phyloP scores from a whole-genome alignment of 768 basidiomycete species.

The Rhizopogon rudus region DNA sequence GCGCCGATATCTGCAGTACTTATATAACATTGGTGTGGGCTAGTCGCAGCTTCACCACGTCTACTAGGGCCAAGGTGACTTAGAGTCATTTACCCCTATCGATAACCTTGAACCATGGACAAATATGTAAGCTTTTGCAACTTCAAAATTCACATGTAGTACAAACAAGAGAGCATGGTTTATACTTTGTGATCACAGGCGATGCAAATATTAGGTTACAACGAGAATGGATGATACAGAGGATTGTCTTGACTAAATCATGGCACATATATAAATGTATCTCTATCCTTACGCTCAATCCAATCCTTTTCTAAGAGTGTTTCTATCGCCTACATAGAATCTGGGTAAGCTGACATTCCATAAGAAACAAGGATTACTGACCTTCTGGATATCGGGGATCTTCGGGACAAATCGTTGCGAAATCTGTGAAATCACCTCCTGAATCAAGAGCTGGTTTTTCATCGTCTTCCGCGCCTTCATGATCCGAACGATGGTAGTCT shows the following conservation, averaged over 20 bases:
- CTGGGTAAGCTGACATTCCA: slow-evolving; percentile 3
- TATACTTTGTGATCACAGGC: no score
- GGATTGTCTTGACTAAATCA: slow-evolving; percentile 9
- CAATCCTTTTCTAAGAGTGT: slow-evolving; percentile 95
- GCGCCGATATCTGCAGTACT: no score
- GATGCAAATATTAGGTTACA: no score
- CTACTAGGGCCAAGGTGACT: no score
- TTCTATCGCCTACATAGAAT: slow-evolving; percentile 70
- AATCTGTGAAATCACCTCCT: slow-evolving; percentile 88
- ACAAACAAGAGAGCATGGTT: no score
- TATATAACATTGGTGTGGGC: no score
- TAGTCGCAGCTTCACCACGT: no score
- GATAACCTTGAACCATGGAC: no score
- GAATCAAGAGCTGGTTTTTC: slow-evolving; percentile 89
- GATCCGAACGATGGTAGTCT: no score
- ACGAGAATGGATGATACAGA: not conserved
- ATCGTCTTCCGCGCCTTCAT: slow-evolving; percentile 96
- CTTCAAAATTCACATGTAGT: no score
- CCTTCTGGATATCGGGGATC: slow-evolving; percentile 96
- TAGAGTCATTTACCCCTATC: no score
- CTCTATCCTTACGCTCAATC: slow-evolving; percentile 90
- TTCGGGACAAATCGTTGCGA: slow-evolving; percentile 87
- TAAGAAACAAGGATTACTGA: slow-evolving; percentile 18
- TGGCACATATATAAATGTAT: slow-evolving; percentile 50
- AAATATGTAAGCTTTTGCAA: no score